A percentile compares a stretch with the other conserved stretches of the same genome.
phyloP scores from a whole-genome alignment of 306 rosid species.

The Quercus glauca region DNA sequence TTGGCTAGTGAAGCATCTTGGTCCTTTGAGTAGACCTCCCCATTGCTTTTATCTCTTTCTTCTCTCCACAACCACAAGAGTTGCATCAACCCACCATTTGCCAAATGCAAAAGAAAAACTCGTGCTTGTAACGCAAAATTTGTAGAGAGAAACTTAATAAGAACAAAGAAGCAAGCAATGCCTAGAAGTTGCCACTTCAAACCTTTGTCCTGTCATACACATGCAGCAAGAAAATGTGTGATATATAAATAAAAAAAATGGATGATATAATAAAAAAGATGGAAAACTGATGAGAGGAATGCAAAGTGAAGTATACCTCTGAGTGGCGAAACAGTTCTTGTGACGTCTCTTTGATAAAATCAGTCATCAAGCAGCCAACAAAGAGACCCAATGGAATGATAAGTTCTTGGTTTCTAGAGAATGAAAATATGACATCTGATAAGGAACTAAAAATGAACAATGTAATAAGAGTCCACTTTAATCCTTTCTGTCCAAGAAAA shows the following conservation, averaged over 20 bases:
- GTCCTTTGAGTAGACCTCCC: not conserved
- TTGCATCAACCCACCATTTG: slow-evolving; percentile 49
- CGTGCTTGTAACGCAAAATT: slow-evolving; percentile 18
- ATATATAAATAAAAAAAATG: too few relatives aligned
- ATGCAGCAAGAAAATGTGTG: not conserved
- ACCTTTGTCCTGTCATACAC: slow-evolving; percentile 27
- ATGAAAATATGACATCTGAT: slow-evolving; percentile 34
- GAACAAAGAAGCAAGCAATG: slow-evolving; percentile 31
- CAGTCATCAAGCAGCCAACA: slow-evolving; percentile 34
- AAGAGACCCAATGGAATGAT: slow-evolving; percentile 48
- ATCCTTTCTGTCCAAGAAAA: slow-evolving; percentile 25
- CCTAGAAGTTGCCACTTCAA: slow-evolving; percentile 26
- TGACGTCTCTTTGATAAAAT: slow-evolving; percentile 35
- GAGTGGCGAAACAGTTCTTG: slow-evolving; percentile 25
- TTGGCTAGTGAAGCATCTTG: slow-evolving; percentile 5
- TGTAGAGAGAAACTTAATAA: slow-evolving; percentile 26
- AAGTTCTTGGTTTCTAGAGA: slow-evolving; percentile 36
- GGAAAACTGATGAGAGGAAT: not conserved
- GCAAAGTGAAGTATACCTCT: slow-evolving; percentile 20
- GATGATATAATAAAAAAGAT: not conserved
- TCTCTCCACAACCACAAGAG: slow-evolving; percentile 45
- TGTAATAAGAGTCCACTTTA: slow-evolving; percentile 31
- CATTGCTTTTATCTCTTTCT: not conserved
- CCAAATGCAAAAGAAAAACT: slow-evolving; percentile 31
- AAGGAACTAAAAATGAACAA: slow-evolving; percentile 17